Evolutionary conservation across 306 rosid species (phyloP).

Genomic region (Dalbergia cochinchinensis): DNA sequence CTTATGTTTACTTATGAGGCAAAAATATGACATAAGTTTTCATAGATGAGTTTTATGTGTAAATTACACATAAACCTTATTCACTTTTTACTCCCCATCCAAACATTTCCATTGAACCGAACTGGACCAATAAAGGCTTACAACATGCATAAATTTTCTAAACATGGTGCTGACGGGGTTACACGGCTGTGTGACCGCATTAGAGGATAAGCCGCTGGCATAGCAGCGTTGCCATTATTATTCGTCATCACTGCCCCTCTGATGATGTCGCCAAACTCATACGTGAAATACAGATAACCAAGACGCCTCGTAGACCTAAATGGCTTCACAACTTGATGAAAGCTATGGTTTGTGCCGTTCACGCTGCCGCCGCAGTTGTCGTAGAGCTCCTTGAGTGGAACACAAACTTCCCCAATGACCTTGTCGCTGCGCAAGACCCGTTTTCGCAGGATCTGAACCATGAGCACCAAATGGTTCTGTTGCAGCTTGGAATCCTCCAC

Average conservation of each 20-base stretch:
- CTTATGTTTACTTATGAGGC: too few species aligned
- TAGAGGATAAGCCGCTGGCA: background rate
- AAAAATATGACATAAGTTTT: too few species aligned
- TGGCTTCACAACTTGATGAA: background rate
- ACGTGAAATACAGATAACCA: background rate
- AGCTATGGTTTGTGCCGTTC: background rate
- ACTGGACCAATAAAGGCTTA: too few species aligned
- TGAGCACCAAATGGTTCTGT: slow-evolving; percentile 14
- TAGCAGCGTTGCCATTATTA: too few species aligned
- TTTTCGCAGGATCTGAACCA: slow-evolving; percentile 20
- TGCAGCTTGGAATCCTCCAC: slow-evolving; percentile 30
- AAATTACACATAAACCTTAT: too few species aligned
- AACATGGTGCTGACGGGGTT: slow-evolving; percentile 8
- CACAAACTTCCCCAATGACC: slow-evolving; percentile 8
- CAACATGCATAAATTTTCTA: background rate
- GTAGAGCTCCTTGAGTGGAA: slow-evolving; percentile 20
- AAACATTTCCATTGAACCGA: too few species aligned
- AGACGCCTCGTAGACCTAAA: background rate
- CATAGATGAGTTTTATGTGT: too few species aligned
- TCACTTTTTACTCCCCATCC: too few species aligned
- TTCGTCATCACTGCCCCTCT: background rate
- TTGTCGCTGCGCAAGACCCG: slow-evolving; percentile 18
- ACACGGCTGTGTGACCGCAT: background rate
- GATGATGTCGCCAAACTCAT: background rate
- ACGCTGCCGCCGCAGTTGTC: background rate